Conservation (phyloP, 306 rosid genomes). For the Purshia tridentata region DNA sequence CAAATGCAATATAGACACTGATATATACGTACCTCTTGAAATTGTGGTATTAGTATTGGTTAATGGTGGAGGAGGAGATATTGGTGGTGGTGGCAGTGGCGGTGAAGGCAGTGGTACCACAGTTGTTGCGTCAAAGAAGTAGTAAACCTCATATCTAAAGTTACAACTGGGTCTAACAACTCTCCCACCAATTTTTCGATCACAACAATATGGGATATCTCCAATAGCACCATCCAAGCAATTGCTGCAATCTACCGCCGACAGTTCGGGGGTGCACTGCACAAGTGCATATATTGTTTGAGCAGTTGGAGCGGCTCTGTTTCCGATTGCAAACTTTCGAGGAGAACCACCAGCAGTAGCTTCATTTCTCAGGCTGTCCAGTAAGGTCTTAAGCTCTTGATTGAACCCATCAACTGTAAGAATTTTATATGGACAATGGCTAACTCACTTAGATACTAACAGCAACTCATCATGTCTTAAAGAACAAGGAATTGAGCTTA, state of each 20-base stretch:
- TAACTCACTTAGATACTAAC: too few species aligned
- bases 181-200: background rate
- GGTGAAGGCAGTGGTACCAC: background rate
- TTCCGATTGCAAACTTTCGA: conserved; percentile 3
- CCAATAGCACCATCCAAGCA: conserved; percentile 8
- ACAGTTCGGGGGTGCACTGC: conserved; percentile 35
- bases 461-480: too few species aligned
- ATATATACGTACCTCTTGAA: too few species aligned
- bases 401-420: too few species aligned
- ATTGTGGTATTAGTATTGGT: background rate
- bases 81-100: background rate
- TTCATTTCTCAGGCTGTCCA: background rate
- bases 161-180: conserved; percentile 11
- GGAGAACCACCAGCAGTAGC: conserved; percentile 6
- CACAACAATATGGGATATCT: rapidly evolving
- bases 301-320: background rate
- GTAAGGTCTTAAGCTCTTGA: too few species aligned
- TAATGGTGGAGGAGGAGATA: background rate
- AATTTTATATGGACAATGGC: too few species aligned
- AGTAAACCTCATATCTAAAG: background rate
- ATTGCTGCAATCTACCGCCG: conserved; percentile 1
- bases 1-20: background rate
- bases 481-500: too few species aligned
- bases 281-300: conserved; percentile 2
- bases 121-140: background rate